These are phyloP conservation scores for Tilletia indica DNA, from an alignment of 1,284 basidiomycete species.

Conservation along the genomic window DNA sequence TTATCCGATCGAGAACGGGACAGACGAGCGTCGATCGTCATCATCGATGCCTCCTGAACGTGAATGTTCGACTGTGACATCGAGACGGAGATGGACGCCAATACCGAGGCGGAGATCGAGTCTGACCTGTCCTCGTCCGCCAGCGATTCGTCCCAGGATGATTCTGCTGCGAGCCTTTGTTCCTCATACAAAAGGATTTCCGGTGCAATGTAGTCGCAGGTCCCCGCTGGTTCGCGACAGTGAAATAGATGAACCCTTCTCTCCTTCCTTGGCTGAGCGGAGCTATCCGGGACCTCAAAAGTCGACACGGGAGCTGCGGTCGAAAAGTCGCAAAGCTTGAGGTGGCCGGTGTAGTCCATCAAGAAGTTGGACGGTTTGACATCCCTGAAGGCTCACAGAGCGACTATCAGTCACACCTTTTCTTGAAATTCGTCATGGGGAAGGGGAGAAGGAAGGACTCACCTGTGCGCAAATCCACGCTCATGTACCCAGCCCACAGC, in stretches of 20 bases:
- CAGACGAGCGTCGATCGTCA: too few species aligned
- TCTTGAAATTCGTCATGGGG: too few species aligned
- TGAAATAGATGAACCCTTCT: slow-evolving; percentile 46
- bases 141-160: slow-evolving; percentile 9
- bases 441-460: background rate
- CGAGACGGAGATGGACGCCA: background rate
- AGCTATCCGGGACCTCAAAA: slow-evolving; percentile 26
- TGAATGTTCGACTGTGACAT: too few species aligned
- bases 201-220: slow-evolving; percentile 54
- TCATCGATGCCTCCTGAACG: too few species aligned
- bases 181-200: slow-evolving; percentile 51
- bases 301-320: slow-evolving; percentile 50
- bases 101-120: background rate
- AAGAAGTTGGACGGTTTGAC: slow-evolving; percentile 55
- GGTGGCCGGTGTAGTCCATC: slow-evolving; percentile 45
- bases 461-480: slow-evolving; percentile 46
- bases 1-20: too few species aligned
- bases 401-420: background rate
- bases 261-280: background rate
- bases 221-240: slow-evolving; percentile 48
- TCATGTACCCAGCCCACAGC: slow-evolving; percentile 51
- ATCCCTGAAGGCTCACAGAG: slow-evolving; percentile 29
- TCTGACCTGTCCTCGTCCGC: background rate
- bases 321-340: slow-evolving; percentile 54
- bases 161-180: slow-evolving; percentile 23